Conservation (phyloP, 2,329 filamentous ascomycete genomes). For the Chaetomium globosum region DNA sequence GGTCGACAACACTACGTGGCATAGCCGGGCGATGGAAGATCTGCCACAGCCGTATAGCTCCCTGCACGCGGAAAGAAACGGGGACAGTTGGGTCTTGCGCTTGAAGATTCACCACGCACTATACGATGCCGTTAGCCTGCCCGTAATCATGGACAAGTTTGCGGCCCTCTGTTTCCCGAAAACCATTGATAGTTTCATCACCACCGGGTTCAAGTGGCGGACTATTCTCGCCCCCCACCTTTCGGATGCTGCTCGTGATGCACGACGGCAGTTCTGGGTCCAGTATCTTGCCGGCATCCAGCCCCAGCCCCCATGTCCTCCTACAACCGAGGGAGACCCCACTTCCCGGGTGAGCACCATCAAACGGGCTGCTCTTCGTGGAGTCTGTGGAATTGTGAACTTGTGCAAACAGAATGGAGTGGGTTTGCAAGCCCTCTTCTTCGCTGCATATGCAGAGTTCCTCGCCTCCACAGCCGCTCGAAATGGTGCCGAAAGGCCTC, state of each 20-base stretch:
- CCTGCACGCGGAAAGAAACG: slow-evolving; percentile 32
- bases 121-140: slow-evolving; percentile 83
- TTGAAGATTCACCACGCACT: slow-evolving; percentile 80
- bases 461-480: slow-evolving; percentile 35
- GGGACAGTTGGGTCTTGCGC: slow-evolving; percentile 44
- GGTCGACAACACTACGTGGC: background rate
- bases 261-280: slow-evolving; percentile 47
- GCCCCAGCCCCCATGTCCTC: slow-evolving; percentile 34
- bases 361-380: slow-evolving; percentile 50
- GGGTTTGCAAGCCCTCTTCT: slow-evolving; percentile 72
- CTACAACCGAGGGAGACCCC: too few species aligned
- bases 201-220: slow-evolving; percentile 35
- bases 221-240: slow-evolving; percentile 31
- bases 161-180: slow-evolving; percentile 31
- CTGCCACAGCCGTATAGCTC: slow-evolving; percentile 35
- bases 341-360: slow-evolving; percentile 43
- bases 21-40: background rate
- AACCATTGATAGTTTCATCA: background rate
- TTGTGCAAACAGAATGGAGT: slow-evolving; percentile 55
- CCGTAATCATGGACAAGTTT: slow-evolving; percentile 58
- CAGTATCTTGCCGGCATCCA: slow-evolving; percentile 43
- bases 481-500: background rate
- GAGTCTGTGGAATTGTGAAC: slow-evolving; percentile 47
- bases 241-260: slow-evolving; percentile 20
- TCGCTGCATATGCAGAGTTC: slow-evolving; percentile 67